Base-by-base conservation (phyloP, 1,284 basidiomycete genomes). In the Puccinia coronata region DNA sequence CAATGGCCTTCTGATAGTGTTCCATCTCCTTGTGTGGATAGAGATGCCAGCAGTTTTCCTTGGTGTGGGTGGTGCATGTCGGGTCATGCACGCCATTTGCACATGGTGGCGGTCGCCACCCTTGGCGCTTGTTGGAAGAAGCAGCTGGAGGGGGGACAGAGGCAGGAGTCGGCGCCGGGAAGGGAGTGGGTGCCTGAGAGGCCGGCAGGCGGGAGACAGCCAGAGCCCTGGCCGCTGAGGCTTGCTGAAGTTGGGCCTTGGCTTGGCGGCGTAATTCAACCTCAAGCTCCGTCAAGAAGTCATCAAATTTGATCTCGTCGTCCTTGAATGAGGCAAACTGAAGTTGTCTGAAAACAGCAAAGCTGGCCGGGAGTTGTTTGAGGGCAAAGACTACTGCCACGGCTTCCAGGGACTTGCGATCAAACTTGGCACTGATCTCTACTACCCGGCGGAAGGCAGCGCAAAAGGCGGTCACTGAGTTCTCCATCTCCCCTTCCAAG, bases 291-390 rank as follows among this genome's bases (percentile, higher is more conserved):
- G 3, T 2, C 5, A 57, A 16, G 25, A 57, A 57, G 25, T 25
- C n/a, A 20, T 57, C 25, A 28, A 57, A 57, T 28, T 28, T 16
- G 16, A 57, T 57, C n/a, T 57, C 16, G 55, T 57, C 61, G 2
- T 65, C 61, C 39, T 65, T 65, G 61, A 65, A 65, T 1, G 9
- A n/a, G 36, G 36, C 36, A 28, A 41, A 65, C 41, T 65, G 61
- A 25, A 65, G 61, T n/a, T 34, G 31, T 41, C 61, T 1, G 36
- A 65, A 65, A 9, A 41, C 36, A 5, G 2, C 18, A 23, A 65
- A 65, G 1, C 20, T 8, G 1, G 36, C 12, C 0, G 61, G 61
- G 14, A 65, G 61, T 2, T 39, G 12, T 14, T 34, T 34, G 6
- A 65, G 36, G 20, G 61, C 20, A 41, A 36, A 65, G 23, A 41